A percentile compares a stretch with the other conserved stretches of the same genome.
Evolutionary conservation across 805 yeast genomes (phyloP).

Genomic region (Cyberlindnera americana): DNA sequence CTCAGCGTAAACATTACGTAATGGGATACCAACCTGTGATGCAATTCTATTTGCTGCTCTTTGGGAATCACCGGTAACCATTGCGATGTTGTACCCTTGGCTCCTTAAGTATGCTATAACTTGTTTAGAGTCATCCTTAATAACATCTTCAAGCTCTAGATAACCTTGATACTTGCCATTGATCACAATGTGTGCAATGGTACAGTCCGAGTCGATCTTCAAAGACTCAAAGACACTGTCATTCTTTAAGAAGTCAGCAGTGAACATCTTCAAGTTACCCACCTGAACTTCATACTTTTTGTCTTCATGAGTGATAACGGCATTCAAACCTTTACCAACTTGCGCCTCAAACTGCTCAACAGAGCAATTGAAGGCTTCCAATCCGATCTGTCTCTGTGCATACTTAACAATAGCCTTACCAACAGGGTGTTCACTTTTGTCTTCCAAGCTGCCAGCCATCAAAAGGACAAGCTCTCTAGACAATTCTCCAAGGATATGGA

Average conservation of each 20-base stretch:
- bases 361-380: constrained; percentile 3
- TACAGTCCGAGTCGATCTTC: constrained; percentile 34
- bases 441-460: constrained; percentile 55
- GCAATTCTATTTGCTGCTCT: constrained; percentile 66
- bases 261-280: constrained; percentile 43
- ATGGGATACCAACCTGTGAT: constrained; percentile 58
- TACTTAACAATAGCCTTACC: constrained; percentile 62
- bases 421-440: constrained; percentile 81
- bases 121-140: constrained; percentile 61
- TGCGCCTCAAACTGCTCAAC: constrained; percentile 29
- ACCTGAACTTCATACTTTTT: constrained; percentile 37
- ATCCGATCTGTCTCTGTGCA: constrained; percentile 24
- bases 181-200: constrained; percentile 55
- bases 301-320: constrained; percentile 21
- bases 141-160: constrained; percentile 61
- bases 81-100: constrained; percentile 61
- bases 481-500: constrained; percentile 9
- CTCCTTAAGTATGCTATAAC: constrained; percentile 53
- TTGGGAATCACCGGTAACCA: constrained; percentile 86
- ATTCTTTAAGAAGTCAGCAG: constrained; percentile 11
- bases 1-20: constrained; percentile 64
- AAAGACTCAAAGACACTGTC: constrained; percentile 14
- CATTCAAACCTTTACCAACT: constrained; percentile 38
- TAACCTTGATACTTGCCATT: constrained; percentile 59
- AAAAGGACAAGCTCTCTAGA: constrained; percentile 38